phyloP scores from a whole-genome alignment of 495 filamentous ascomycete genomes.

The Podospora pseudocomata region DNA sequence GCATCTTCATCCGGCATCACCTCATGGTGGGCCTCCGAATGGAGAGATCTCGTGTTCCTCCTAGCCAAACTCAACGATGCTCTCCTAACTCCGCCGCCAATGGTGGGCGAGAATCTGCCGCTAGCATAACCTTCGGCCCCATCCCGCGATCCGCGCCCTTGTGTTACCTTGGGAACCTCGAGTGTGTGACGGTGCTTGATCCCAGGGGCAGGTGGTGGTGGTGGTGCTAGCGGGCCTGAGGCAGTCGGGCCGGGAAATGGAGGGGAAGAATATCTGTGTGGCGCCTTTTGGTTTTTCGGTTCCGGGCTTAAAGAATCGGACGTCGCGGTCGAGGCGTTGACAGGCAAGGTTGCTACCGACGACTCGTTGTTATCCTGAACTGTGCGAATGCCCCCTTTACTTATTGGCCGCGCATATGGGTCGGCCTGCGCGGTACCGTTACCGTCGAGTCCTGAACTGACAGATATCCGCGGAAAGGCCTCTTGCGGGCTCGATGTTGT shows the following conservation, averaged over 20 bases:
- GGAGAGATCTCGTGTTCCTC: slow-evolving; percentile 75
- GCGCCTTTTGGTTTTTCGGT: slow-evolving; percentile 37
- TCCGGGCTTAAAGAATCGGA: slow-evolving; percentile 43
- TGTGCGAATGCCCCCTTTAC: slow-evolving; percentile 26
- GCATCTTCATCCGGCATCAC: slow-evolving; percentile 82
- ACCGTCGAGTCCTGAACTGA: slow-evolving; percentile 30
- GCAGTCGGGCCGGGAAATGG: slow-evolving; percentile 50
- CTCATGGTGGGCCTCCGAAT: slow-evolving; percentile 77
- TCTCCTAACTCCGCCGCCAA: slow-evolving; percentile 56
- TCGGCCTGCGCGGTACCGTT: slow-evolving; percentile 23
- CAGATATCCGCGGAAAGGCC: slow-evolving; percentile 22
- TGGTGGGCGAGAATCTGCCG: slow-evolving; percentile 81
- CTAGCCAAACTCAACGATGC: slow-evolving; percentile 78
- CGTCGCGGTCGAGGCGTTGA: slow-evolving; percentile 32
- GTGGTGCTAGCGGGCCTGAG: slow-evolving; percentile 44
- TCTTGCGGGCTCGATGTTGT: slow-evolving; percentile 14
- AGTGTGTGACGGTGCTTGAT: slow-evolving; percentile 84
- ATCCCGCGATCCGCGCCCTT: slow-evolving; percentile 50
- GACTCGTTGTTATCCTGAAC: slow-evolving; percentile 32
- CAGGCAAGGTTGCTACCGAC: slow-evolving; percentile 14
- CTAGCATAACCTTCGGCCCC: slow-evolving; percentile 65
- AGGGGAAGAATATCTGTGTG: slow-evolving; percentile 74
- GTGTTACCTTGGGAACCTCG: slow-evolving; percentile 67
- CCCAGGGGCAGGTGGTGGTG: slow-evolving; percentile 45
- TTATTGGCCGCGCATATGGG: slow-evolving; percentile 25